Evolutionary conservation across 495 filamentous ascomycete species (phyloP), one percentile per base, ranked within the genome.

Genomic region (Rhypophila decipiens): DNA sequence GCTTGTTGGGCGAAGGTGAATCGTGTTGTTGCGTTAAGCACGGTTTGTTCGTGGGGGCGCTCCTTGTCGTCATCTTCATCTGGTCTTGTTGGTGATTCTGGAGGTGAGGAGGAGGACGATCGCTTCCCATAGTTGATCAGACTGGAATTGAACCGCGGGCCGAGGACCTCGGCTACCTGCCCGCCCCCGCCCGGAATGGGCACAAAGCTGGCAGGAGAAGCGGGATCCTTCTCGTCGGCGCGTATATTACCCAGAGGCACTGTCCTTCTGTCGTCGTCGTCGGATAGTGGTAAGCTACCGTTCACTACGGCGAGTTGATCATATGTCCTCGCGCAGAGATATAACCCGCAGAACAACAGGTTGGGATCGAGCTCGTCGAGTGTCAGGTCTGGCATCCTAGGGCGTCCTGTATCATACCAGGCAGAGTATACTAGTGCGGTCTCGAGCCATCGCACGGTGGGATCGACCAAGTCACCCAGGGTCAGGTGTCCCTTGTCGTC

Each of bases 291-390:
- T 1, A 49, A 19, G 2, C 18, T 10, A 2, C 38, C 38, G 46
- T 42, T 35, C 24, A 2, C 2, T 3, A 49, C 19, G 2, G 23
- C 2, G 4, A 49, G 37, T 21, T 17, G 5, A n/a, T 11, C 3
- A 18, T 41, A 49, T 10, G 27, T 17, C 46, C 42, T 37, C 12
- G 36, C 46, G 38, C 46, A 49, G 24, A 31, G 35, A 39, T 41
- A 49, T 11, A 42, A 17, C 18, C 46, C 38, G 39, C 37, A 42
- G 22, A n/a, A 17, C 7, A 42, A 23, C 11, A 49, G 5, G 2
- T 41, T 27, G 5, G 18, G 46, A 1, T 27, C 2, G 4, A 49
- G 39, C 4, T 18, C 4, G 2, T 41, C 3, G 21, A 35, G 19
- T 5, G 7, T 20, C 38, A 42, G 7, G 7, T 2, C 11, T n/a